Base-by-base conservation (phyloP, 306 rosid genomes). In the Prinsepia uniflora region DNA sequence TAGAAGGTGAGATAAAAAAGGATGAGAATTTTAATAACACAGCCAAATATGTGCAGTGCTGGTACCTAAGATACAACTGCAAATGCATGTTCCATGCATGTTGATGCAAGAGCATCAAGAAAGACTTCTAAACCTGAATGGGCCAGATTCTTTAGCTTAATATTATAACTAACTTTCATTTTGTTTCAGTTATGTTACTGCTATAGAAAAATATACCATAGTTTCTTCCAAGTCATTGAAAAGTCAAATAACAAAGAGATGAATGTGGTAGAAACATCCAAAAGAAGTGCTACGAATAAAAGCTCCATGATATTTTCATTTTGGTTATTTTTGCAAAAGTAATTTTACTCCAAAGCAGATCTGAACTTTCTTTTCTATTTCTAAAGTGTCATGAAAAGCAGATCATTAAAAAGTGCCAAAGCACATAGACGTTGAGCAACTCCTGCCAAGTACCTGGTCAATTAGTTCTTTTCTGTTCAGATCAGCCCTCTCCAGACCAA, bases 401-500 rank as follows among this genome's bases (percentile, higher is more conserved):
- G 22, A 57, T 40, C 22, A 42, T 7, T 11, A 63, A n/a, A 62
- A 80, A 65, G 54, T 42, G 46, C 46, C 72, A 62, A 70, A 67
- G 77, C 74, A 68, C 54, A 74, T 50, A 70, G 15, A 52, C 20
- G 55, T 69, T 70, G 69, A 75, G 74, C 42, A 41, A 61, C 63
- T 45, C 43, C 68, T 70, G 36, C 70, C 54, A 10, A 58, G 62
- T 79, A 91, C 97, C 96, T 87, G 95, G 83, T 94, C 97, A 82
- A 94, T 85, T 75, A 94, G 92, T 65, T 84, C 88, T 76, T 84
- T 86, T 83, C 88, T 83, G 81, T 89, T 85, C 86, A 94, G 76
- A 75, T 81, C 77, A 75, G 96, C 99, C 74, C 72, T 72, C 64
- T 65, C 76, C 82, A 94, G 74, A 36, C 87, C 79, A 19, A 45